These are phyloP conservation scores for Dacryopinax primogenitus DNA, from an alignment of 768 basidiomycete species.

Conservation along the genomic window DNA sequence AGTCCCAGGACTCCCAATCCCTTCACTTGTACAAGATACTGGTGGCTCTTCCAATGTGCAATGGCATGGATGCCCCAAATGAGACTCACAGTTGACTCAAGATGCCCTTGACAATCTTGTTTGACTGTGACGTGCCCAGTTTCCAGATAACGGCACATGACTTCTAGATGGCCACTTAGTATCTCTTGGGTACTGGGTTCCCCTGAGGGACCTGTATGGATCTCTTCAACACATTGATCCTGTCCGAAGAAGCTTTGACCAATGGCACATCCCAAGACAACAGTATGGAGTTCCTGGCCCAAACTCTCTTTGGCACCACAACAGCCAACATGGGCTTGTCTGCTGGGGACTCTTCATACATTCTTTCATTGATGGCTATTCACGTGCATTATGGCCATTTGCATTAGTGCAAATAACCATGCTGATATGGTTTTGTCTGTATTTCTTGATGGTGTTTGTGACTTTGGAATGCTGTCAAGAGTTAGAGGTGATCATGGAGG, in stretches of 20 bases:
- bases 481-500: slow-evolving; percentile 20
- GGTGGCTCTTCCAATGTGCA: neutral
- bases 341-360: slow-evolving; percentile 20
- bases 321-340: slow-evolving; percentile 16
- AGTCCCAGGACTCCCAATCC: neutral
- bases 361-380: slow-evolving; percentile 17
- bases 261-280: slow-evolving; percentile 13
- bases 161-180: slow-evolving; percentile 10
- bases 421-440: slow-evolving; percentile 26
- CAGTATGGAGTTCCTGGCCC: neutral
- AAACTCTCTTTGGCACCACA: slow-evolving; percentile 17
- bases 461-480: slow-evolving; percentile 24
- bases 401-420: slow-evolving; percentile 11
- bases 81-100: neutral
- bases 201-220: neutral
- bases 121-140: neutral
- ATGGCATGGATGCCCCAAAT: neutral
- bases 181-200: neutral
- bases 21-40: neutral
- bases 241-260: slow-evolving; percentile 9
- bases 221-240: slow-evolving; percentile 5
- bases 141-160: slow-evolving; percentile 8
- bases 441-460: slow-evolving; percentile 22
- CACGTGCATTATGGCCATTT: slow-evolving; percentile 6
- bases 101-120: slow-evolving; percentile 10